Conservation (phyloP, 75 land plant genomes). For the Pinus tabuliformis region DNA sequence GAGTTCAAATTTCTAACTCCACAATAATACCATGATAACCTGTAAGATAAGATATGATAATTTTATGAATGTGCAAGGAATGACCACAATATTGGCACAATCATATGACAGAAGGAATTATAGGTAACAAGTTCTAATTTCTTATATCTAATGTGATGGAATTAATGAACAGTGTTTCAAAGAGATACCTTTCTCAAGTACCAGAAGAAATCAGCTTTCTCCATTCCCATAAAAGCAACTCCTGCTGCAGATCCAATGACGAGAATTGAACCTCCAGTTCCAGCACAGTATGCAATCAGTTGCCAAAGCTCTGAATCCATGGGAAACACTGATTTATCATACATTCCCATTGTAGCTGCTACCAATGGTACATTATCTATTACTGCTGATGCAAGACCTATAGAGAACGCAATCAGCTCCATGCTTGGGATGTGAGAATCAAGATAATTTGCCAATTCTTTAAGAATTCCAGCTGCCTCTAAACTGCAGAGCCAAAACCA, state of each 20-base stretch:
- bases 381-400: constrained; percentile 92
- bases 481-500: constrained; percentile 47
- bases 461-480: constrained; percentile 88
- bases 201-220: constrained; percentile 99
- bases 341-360: constrained; percentile 99
- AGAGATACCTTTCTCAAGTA: constrained; percentile 78
- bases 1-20: neutral
- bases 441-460: constrained; percentile 81
- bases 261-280: constrained; percentile 98
- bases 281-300: constrained; percentile 96
- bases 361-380: constrained; percentile 99
- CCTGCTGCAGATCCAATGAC: constrained; percentile 99
- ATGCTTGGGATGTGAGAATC: constrained; percentile 78
- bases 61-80: neutral
- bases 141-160: neutral
- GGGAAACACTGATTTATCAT: constrained; percentile 72
- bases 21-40: neutral
- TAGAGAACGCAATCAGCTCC: constrained; percentile 84
- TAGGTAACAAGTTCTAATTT: neutral
- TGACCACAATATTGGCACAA: too few relatives aligned
- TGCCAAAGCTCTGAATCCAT: constrained; percentile 98
- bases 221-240: constrained; percentile 99
- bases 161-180: neutral
- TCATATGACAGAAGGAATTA: too few relatives aligned
- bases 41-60: neutral